phyloP scores from a whole-genome alignment of 2,329 filamentous ascomycete species.

The Rhexocercosporidium sp. region DNA sequence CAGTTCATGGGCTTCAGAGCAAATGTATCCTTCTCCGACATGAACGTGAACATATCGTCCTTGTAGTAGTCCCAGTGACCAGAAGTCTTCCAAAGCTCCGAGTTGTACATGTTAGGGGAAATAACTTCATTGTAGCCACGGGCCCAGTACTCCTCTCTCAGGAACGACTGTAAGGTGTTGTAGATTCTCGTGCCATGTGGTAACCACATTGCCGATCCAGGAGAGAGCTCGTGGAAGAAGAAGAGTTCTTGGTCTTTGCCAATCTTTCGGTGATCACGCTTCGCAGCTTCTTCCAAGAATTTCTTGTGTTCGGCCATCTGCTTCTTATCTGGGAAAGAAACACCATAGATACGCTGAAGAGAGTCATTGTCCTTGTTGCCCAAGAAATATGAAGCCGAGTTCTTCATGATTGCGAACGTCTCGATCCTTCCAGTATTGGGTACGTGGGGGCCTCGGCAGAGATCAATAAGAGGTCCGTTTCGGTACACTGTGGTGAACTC shows the following conservation, averaged over 20 bases:
- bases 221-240: slow-evolving; percentile 95
- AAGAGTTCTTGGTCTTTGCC: slow-evolving; percentile 96
- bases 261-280: slow-evolving; percentile 93
- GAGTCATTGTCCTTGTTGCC: slow-evolving; percentile 94
- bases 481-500: slow-evolving; percentile 91
- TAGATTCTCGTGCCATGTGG: slow-evolving; percentile 94
- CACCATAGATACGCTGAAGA: slow-evolving; percentile 93
- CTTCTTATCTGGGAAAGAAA: slow-evolving; percentile 97
- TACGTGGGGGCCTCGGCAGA: slow-evolving; percentile 94
- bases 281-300: slow-evolving; percentile 96
- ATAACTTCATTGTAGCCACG: slow-evolving; percentile 95
- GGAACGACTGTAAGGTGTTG: slow-evolving; percentile 82
- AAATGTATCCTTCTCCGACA: slow-evolving; percentile 81
- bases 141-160: slow-evolving; percentile 88
- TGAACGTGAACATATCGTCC: slow-evolving; percentile 94
- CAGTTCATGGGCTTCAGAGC: slow-evolving; percentile 98
- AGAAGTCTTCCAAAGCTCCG: slow-evolving; percentile 89
- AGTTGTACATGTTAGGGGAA: slow-evolving; percentile 96
- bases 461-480: slow-evolving; percentile 90
- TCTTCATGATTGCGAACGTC: slow-evolving; percentile 91
- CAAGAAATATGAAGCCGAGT: slow-evolving; percentile 81
- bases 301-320: slow-evolving; percentile 90
- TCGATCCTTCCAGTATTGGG: slow-evolving; percentile 93
- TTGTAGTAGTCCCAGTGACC: slow-evolving; percentile 95
- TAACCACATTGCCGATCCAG: slow-evolving; percentile 89